phyloP scores from a whole-genome alignment of 805 yeast species.

The Scheffersomyces coipomensis region DNA sequence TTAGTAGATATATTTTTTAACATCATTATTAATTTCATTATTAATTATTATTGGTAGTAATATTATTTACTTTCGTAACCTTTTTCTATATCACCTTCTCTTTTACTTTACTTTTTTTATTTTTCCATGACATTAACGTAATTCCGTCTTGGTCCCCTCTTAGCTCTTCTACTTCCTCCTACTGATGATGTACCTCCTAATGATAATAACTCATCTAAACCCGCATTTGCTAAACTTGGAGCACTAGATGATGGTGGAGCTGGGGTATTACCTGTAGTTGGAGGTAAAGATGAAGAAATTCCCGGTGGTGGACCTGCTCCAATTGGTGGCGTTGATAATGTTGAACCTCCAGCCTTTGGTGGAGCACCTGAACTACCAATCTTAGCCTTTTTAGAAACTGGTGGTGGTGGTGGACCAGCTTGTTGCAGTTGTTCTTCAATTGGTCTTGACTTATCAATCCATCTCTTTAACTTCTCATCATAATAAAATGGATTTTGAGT shows the following conservation, averaged over 20 bases:
- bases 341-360: slow-evolving; percentile 2
- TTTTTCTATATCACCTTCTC: no score
- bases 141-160: slow-evolving; percentile 32
- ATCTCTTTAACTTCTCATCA: slow-evolving; percentile 80
- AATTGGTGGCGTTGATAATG: slow-evolving; percentile 11
- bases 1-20: no score
- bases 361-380: slow-evolving; percentile 11
- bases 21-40: no score
- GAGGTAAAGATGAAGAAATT: no score
- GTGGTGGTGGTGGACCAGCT: slow-evolving; percentile 71
- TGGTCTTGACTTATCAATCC: slow-evolving; percentile 74
- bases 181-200: slow-evolving; percentile 23
- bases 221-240: slow-evolving; percentile 36
- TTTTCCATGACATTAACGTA: slow-evolving; percentile 30
- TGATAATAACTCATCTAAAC: slow-evolving; percentile 38
- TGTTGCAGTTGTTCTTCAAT: slow-evolving; percentile 60
- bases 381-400: slow-evolving; percentile 27
- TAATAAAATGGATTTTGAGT: slow-evolving; percentile 62
- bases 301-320: no score
- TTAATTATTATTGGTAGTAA: no score
- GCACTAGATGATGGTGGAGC: slow-evolving; percentile 8
- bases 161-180: slow-evolving; percentile 19
- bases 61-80: no score
- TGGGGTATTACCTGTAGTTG: slow-evolving; percentile 10
- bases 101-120: slow-evolving; percentile 8